These are phyloP conservation scores for Podosphaera aphanis DNA, from an alignment of 2,329 filamentous ascomycete species.

Conservation along the genomic window DNA sequence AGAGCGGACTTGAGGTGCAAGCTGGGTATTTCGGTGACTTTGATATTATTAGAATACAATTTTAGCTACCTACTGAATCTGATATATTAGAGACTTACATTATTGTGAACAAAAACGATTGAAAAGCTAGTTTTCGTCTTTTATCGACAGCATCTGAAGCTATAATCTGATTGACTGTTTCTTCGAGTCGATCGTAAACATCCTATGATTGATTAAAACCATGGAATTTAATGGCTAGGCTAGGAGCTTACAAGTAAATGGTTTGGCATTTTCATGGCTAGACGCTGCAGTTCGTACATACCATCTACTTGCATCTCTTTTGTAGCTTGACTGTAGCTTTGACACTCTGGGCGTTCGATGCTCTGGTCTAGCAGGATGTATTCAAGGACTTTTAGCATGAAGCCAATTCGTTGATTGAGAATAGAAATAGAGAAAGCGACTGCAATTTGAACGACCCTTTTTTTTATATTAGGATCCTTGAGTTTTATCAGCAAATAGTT, in stretches of 20 bases:
- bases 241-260: conserved; percentile 38
- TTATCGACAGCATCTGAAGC: conserved; percentile 52
- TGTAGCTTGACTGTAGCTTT: conserved; percentile 64
- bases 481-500: conserved; percentile 14
- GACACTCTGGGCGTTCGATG: conserved; percentile 44
- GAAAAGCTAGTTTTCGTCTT: conserved; percentile 64
- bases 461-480: conserved; percentile 55
- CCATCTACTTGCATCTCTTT: conserved; percentile 71
- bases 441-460: conserved; percentile 57
- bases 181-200: conserved; percentile 71
- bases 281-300: conserved; percentile 65
- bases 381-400: conserved; percentile 76
- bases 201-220: conserved; percentile 20
- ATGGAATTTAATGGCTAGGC: neutral
- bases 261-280: conserved; percentile 79
- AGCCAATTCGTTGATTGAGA: conserved; percentile 50
- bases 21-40: conserved; percentile 56
- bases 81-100: conserved; percentile 28
- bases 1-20: conserved; percentile 49
- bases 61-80: neutral
- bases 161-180: conserved; percentile 60
- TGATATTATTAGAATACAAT: conserved; percentile 4
- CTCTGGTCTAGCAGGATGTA: conserved; percentile 72
- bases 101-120: conserved; percentile 81
- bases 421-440: conserved; percentile 69